Evolutionary conservation across 768 basidiomycete genomes (phyloP).

Genomic region (Xerocomellus amylosporus): DNA sequence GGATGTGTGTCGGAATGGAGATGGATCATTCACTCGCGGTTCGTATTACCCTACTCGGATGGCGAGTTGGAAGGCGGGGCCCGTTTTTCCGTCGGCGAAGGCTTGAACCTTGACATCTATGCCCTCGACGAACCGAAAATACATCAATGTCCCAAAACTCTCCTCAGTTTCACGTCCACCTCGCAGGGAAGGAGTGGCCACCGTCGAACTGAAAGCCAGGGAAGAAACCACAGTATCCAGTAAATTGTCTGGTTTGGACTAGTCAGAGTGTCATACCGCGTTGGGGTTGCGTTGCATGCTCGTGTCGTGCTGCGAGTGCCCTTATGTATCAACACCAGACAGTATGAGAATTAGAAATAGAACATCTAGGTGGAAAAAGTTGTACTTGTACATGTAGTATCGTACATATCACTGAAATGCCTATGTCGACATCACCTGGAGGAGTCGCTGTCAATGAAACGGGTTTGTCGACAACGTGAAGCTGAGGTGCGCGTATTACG

Average conservation of each 20-base stretch:
- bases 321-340: neutral
- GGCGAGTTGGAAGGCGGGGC: neutral
- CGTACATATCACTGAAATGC: no score
- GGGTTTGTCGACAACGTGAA: neutral
- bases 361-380: neutral
- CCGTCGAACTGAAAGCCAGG: neutral
- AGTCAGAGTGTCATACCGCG: neutral
- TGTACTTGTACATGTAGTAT: neutral
- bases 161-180: neutral
- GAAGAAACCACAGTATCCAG: neutral
- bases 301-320: neutral
- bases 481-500: neutral
- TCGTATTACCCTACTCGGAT: neutral
- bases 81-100: neutral
- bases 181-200: neutral
- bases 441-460: no score
- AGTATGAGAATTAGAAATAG: neutral
- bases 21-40: neutral
- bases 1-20: neutral
- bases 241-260: conserved; percentile 22
- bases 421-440: no score
- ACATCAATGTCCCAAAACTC: neutral
- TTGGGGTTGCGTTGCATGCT: neutral
- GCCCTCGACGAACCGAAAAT: neutral
- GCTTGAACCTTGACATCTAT: neutral